Evolutionary conservation across 768 basidiomycete genomes (phyloP).

Genomic region (Lentinula guzmanii): DNA sequence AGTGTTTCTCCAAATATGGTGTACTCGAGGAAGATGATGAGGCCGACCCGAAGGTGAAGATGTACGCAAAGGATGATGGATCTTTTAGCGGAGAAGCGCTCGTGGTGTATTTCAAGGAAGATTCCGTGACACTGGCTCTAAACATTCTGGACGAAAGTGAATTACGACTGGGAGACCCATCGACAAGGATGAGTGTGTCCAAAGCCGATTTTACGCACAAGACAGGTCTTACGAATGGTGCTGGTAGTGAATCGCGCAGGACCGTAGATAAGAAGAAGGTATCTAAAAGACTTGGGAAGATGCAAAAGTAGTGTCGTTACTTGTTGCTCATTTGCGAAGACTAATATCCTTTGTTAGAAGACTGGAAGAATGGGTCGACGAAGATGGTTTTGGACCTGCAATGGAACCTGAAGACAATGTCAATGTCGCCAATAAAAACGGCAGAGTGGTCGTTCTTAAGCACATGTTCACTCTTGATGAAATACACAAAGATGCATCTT

Average conservation of each 20-base stretch:
- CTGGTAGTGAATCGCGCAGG: slow-evolving; percentile 45
- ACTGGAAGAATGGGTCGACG: slow-evolving; percentile 90
- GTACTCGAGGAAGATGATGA: slow-evolving; percentile 89
- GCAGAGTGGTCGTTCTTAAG: slow-evolving; percentile 86
- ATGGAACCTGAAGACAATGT: slow-evolving; percentile 46
- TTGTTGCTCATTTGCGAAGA: not conserved
- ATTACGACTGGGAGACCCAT: slow-evolving; percentile 73
- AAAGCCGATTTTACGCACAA: slow-evolving; percentile 81
- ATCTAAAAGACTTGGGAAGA: slow-evolving; percentile 71
- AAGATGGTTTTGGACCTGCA: slow-evolving; percentile 83
- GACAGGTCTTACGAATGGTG: slow-evolving; percentile 28
- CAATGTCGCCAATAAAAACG: slow-evolving; percentile 43
- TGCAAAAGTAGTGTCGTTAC: slow-evolving; percentile 63
- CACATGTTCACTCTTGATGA: slow-evolving; percentile 91
- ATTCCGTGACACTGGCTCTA: slow-evolving; percentile 81
- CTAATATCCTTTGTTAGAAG: slow-evolving; percentile 47
- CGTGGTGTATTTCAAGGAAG: slow-evolving; percentile 96
- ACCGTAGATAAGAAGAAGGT: slow-evolving; percentile 75
- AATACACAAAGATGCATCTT: slow-evolving; percentile 76
- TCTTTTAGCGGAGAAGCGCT: slow-evolving; percentile 91
- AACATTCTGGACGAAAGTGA: slow-evolving; percentile 90
- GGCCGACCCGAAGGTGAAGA: slow-evolving; percentile 91
- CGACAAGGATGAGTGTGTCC: slow-evolving; percentile 66
- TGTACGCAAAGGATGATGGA: slow-evolving; percentile 88
- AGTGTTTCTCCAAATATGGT: slow-evolving; percentile 88